Evolutionary conservation across 2,329 filamentous ascomycete species (phyloP).

Genomic region (Trichoderma sp.): DNA sequence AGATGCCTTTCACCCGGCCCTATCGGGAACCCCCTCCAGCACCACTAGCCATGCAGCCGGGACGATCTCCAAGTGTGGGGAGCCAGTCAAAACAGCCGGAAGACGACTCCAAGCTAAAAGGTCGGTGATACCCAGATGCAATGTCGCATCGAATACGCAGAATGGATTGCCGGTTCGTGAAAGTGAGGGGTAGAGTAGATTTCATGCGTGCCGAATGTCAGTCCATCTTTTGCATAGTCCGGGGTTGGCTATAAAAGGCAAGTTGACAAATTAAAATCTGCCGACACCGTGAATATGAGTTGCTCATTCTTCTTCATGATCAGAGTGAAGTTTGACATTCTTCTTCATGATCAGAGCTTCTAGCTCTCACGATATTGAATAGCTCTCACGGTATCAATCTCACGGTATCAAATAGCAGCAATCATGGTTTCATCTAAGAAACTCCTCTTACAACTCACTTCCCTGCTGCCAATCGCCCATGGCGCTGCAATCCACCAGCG

Average conservation of each 20-base stretch:
- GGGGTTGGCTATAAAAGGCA: background rate
- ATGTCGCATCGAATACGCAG: background rate
- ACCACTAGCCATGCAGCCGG: background rate
- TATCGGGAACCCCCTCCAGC: background rate
- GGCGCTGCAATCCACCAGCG: background rate
- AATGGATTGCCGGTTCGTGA: background rate
- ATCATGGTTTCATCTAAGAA: background rate
- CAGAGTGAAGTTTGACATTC: background rate
- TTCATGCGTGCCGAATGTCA: background rate
- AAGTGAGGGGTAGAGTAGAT: background rate
- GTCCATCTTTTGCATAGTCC: background rate
- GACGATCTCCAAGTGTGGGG: conserved; percentile 1
- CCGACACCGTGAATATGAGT: background rate
- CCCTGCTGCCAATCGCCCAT: background rate
- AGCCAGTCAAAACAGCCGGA: background rate
- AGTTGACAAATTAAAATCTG: background rate
- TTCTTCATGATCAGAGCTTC: background rate
- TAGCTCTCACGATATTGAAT: background rate
- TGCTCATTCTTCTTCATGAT: background rate
- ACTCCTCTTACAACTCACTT: background rate
- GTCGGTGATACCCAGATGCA: conserved; percentile 1
- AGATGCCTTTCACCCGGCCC: conserved; percentile 1
- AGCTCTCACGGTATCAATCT: too few species aligned
- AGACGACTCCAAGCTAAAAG: background rate
- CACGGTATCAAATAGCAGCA: background rate